phyloP scores from a whole-genome alignment of 257 asterid species.

The Haberlea rhodopensis region DNA sequence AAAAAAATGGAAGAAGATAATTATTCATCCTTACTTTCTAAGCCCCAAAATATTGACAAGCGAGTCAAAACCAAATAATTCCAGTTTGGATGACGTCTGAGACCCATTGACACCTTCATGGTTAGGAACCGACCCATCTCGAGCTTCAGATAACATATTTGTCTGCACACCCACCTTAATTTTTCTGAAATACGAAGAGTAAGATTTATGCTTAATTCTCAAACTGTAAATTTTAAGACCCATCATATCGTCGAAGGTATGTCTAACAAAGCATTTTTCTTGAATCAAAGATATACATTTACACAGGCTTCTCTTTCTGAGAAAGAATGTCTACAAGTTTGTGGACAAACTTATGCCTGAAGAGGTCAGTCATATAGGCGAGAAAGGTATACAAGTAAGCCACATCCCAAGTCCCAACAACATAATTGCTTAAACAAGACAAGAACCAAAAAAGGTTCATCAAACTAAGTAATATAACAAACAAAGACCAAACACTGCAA shows the following conservation, averaged over 20 bases:
- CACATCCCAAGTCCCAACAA: not conserved
- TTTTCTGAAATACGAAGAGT: constrained; percentile 54
- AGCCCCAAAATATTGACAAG: constrained; percentile 96
- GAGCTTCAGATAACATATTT: constrained; percentile 46
- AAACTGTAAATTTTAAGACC: too few species aligned
- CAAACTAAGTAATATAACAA: not conserved
- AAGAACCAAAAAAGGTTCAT: not conserved
- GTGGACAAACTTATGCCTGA: not conserved
- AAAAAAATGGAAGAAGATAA: constrained; percentile 1
- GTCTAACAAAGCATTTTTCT: too few species aligned
- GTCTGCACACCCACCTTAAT: constrained; percentile 39
- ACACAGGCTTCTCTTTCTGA: too few species aligned
- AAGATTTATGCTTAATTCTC: not conserved
- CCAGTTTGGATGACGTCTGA: constrained; percentile 79
- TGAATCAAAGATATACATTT: too few species aligned
- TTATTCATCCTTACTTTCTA: constrained; percentile 56
- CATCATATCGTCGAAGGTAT: too few species aligned
- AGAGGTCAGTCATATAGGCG: not conserved
- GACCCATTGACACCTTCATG: constrained; percentile 60
- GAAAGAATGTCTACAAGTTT: too few species aligned
- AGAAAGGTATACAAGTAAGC: not conserved
- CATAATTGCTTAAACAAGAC: not conserved
- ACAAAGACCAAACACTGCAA: not conserved
- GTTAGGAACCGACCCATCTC: constrained; percentile 47
- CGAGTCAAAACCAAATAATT: constrained; percentile 93